phyloP scores from a whole-genome alignment of 345 rosid genomes.

The Sonneratia caseolaris region DNA sequence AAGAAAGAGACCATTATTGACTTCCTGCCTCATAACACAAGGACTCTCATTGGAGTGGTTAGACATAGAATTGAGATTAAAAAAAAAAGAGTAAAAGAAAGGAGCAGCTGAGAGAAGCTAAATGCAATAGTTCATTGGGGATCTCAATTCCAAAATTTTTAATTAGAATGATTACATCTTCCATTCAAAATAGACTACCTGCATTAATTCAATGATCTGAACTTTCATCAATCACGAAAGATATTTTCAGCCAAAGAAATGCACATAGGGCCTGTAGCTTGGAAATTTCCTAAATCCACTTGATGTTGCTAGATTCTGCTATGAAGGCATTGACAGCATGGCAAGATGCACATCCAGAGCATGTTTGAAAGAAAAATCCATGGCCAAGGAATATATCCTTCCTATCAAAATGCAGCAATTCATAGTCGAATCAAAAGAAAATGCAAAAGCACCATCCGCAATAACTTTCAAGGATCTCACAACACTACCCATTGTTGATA shows the following conservation, averaged over 20 bases:
- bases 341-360: too few species aligned
- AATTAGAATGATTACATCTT: background rate
- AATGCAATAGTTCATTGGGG: background rate
- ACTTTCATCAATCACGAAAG: too few species aligned
- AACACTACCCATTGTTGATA: background rate
- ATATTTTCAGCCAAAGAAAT: too few species aligned
- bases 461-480: background rate
- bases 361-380: background rate
- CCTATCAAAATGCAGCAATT: background rate
- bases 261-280: too few species aligned
- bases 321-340: too few species aligned
- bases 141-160: background rate
- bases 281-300: too few species aligned
- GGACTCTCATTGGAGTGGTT: background rate
- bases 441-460: background rate
- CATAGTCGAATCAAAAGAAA: background rate
- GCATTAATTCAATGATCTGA: too few species aligned
- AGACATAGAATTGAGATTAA: background rate
- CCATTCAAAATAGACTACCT: background rate
- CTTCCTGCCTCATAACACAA: background rate
- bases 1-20: constrained; percentile 5
- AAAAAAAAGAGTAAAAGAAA: background rate
- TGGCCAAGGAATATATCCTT: background rate
- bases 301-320: too few species aligned
- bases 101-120: background rate